These are phyloP conservation scores for Oryza officinalis DNA, from an alignment of 176 grass and related monocot genomes.

Conservation along the genomic window DNA sequence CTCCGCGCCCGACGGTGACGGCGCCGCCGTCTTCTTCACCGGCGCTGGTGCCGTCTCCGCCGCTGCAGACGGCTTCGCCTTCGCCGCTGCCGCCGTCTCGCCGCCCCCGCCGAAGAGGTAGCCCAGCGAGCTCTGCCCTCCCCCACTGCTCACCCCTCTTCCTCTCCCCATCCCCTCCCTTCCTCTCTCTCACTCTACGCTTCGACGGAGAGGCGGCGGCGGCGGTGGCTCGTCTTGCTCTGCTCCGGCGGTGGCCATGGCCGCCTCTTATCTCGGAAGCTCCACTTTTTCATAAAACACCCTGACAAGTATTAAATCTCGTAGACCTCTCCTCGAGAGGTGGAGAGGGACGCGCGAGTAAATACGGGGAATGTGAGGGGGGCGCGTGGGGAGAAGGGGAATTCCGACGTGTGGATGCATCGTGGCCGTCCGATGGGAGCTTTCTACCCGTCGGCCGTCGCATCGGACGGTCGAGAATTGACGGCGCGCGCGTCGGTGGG, in stretches of 20 bases:
- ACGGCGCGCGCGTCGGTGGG: neutral
- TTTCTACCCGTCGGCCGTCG: neutral
- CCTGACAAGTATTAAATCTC: no score
- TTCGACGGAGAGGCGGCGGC: neutral
- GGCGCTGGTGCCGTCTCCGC: neutral
- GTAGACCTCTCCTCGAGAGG: neutral
- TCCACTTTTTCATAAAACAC: neutral
- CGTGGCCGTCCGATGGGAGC: neutral
- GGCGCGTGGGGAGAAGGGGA: no score
- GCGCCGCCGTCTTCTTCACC: constrained; percentile 23
- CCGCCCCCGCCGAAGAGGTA: constrained; percentile 63
- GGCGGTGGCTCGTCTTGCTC: neutral
- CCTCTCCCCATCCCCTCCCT: neutral
- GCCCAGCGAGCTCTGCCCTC: constrained; percentile 67
- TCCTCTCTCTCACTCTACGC: neutral
- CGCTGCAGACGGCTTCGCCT: neutral
- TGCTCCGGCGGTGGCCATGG: no score
- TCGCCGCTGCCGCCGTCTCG: constrained; percentile 15
- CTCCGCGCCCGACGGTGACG: neutral
- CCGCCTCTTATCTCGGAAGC: neutral
- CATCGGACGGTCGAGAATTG: neutral
- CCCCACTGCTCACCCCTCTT: constrained; percentile 51
- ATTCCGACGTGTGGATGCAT: neutral
- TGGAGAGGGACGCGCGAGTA: accelerated
- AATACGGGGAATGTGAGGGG: neutral